Conservation (phyloP, 495 filamentous ascomycete species). For the Cetradonia linearis region DNA sequence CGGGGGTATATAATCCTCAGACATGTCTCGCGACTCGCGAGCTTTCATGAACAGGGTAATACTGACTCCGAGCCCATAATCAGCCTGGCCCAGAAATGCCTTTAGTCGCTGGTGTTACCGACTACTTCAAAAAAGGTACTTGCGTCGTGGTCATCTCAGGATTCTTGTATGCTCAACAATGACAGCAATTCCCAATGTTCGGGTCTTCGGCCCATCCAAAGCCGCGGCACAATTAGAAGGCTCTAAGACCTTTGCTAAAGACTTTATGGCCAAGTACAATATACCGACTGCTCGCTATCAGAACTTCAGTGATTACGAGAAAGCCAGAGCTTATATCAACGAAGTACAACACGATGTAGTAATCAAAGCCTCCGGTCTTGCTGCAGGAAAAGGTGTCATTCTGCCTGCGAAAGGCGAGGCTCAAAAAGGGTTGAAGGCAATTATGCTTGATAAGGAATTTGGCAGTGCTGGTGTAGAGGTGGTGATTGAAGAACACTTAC, state of each 20-base stretch:
- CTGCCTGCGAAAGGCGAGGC: slow-evolving; percentile 81
- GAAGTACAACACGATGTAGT: slow-evolving; percentile 65
- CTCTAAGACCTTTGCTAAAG: slow-evolving; percentile 92
- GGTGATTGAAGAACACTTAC: slow-evolving; percentile 90
- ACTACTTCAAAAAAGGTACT: slow-evolving; percentile 56
- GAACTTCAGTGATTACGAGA: slow-evolving; percentile 76
- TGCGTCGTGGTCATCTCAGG: slow-evolving; percentile 33
- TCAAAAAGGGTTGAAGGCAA: slow-evolving; percentile 66
- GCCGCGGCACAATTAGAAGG: slow-evolving; percentile 85
- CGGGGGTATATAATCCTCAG: too few species aligned
- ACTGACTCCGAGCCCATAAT: too few species aligned
- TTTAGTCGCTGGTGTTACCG: slow-evolving; percentile 78
- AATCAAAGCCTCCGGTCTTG: slow-evolving; percentile 74
- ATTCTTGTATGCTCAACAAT: too few species aligned
- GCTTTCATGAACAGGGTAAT: too few species aligned
- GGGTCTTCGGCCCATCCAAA: slow-evolving; percentile 79
- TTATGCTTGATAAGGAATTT: slow-evolving; percentile 84
- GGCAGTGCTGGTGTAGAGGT: slow-evolving; percentile 82
- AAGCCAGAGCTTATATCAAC: slow-evolving; percentile 67
- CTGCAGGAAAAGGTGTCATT: slow-evolving; percentile 87
- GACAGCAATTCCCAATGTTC: too few species aligned
- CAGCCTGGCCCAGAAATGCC: slow-evolving; percentile 91
- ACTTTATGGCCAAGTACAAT: slow-evolving; percentile 86
- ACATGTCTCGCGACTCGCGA: too few species aligned
- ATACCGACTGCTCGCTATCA: slow-evolving; percentile 87